Evolutionary conservation across 306 rosid genomes (phyloP).

Genomic region (Cicer bijugum): DNA sequence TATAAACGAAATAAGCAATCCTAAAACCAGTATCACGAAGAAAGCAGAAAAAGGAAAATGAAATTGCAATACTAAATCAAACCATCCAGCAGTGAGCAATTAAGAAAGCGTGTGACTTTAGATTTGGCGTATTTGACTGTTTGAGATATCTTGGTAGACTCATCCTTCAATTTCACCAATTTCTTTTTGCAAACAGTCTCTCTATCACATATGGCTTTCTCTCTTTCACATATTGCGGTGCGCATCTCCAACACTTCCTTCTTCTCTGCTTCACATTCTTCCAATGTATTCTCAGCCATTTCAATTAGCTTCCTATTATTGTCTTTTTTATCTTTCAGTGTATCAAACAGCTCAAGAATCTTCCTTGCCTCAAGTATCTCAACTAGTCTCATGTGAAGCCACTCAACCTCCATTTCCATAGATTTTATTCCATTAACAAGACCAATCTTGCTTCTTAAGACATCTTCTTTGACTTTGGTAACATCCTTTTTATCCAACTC

Average conservation of each 20-base stretch:
- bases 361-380: conserved; percentile 31
- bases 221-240: too few species aligned
- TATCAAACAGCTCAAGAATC: background rate
- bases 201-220: background rate
- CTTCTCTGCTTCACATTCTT: background rate
- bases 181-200: conserved; percentile 8
- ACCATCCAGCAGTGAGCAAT: conserved; percentile 12
- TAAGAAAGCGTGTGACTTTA: background rate
- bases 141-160: background rate
- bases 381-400: conserved; percentile 28
- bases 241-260: background rate
- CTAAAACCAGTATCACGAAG: background rate
- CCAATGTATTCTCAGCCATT: background rate
- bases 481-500: conserved; percentile 1
- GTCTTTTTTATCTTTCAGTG: conserved; percentile 11
- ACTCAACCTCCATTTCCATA: conserved; percentile 5
- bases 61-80: conserved; percentile 18
- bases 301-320: background rate
- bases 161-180: background rate
- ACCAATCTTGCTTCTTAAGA: background rate
- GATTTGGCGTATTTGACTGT: background rate
- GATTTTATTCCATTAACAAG: background rate
- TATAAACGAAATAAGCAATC: background rate
- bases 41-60: background rate
- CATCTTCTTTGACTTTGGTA: background rate